These are phyloP conservation scores for Paramecium sexaurelia DNA, from an alignment of 73 alveolate species.

Conservation along the genomic window DNA sequence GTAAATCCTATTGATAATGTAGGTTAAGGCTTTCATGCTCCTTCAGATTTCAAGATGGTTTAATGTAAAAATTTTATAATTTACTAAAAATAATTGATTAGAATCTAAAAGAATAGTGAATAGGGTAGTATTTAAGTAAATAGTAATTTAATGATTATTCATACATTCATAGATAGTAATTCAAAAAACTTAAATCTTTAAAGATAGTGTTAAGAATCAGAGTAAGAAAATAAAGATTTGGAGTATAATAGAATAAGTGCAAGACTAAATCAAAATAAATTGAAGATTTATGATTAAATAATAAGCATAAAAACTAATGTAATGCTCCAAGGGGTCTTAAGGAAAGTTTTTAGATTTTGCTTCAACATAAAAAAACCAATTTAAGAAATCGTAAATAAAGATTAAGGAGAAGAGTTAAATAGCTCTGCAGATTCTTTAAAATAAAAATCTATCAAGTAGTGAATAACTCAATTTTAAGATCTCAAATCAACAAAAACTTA, in stretches of 20 bases:
- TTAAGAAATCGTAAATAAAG: conserved; percentile 1
- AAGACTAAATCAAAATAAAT: neutral
- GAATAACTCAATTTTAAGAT: neutral
- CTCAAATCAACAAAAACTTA: neutral
- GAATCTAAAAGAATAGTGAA: conserved; percentile 62
- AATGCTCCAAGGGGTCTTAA: neutral
- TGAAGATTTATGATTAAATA: neutral
- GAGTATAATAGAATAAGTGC: neutral
- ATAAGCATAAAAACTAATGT: neutral
- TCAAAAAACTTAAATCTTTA: neutral
- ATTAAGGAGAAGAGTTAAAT: neutral
- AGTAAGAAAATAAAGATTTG: neutral
- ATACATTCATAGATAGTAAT: neutral
- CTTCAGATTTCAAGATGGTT: conserved; percentile 91
- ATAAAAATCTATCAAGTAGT: neutral
- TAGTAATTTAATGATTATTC: neutral
- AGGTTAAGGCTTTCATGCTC: conserved; percentile 84
- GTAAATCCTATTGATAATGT: conserved; percentile 80
- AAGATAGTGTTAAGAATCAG: neutral
- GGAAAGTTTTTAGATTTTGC: neutral
- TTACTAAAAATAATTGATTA: conserved; percentile 71
- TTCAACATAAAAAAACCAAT: neutral
- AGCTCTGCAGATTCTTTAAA: neutral
- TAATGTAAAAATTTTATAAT: conserved; percentile 75
- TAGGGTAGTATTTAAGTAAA: neutral